Conservation (phyloP, 2,329 filamentous ascomycete species). For the Sporothrix phasma region DNA sequence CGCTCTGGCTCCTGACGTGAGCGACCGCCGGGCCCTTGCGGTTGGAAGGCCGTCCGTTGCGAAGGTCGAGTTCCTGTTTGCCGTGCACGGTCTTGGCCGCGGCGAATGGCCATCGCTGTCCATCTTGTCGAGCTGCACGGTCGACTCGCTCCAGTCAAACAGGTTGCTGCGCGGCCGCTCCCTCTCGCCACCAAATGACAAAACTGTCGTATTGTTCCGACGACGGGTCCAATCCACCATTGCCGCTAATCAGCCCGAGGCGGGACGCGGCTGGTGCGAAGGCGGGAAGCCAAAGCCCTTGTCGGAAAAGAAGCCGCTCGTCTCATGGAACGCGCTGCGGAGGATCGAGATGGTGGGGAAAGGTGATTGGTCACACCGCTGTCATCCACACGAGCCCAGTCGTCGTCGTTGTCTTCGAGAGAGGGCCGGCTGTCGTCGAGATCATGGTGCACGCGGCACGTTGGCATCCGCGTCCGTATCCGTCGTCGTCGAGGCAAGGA, state of each 20-base stretch:
- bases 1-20: constrained; percentile 72
- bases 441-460: constrained; percentile 25
- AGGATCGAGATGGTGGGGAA: constrained; percentile 48
- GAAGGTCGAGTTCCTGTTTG: constrained; percentile 60
- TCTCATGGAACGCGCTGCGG: constrained; percentile 26
- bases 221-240: constrained; percentile 29
- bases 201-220: constrained; percentile 22
- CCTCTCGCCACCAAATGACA: constrained; percentile 18
- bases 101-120: constrained; percentile 48
- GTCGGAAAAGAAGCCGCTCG: not conserved
- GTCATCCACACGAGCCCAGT: constrained; percentile 51
- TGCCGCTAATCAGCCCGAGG: constrained; percentile 44
- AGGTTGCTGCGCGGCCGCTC: constrained; percentile 57
- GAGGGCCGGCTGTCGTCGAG: constrained; percentile 42
- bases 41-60: constrained; percentile 57
- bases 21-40: constrained; percentile 59
- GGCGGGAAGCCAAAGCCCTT: constrained; percentile 30
- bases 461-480: constrained; percentile 19
- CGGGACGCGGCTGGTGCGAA: constrained; percentile 40
- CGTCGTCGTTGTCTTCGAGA: constrained; percentile 52
- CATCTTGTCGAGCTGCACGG: constrained; percentile 46
- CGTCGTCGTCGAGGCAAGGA: not conserved
- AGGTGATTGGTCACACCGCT: constrained; percentile 44
- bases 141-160: constrained; percentile 69
- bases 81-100: constrained; percentile 64